Evolutionary conservation across 2,329 filamentous ascomycete genomes (phyloP).

Genomic region (Coniochaeta prunicola): DNA sequence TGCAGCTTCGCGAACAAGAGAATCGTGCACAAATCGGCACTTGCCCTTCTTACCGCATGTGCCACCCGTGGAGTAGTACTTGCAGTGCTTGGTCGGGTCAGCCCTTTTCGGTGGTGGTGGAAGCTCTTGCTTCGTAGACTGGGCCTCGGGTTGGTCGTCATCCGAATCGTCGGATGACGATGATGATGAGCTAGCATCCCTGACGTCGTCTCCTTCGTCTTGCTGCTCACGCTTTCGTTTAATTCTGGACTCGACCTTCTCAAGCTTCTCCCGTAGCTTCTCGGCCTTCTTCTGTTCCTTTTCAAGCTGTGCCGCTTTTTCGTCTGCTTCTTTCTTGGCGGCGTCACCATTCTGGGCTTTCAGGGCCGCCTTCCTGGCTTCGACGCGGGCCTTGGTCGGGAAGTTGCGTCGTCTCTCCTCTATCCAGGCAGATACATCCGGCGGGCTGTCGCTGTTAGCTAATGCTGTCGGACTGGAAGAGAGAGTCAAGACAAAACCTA

Average conservation of each 20-base stretch:
- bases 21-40: conserved; percentile 66
- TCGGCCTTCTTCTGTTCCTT: conserved; percentile 49
- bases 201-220: conserved; percentile 61
- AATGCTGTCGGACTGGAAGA: background rate
- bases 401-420: conserved; percentile 72
- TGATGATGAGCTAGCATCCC: conserved; percentile 31
- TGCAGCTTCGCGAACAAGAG: conserved; percentile 54
- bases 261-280: conserved; percentile 55
- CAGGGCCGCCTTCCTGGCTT: conserved; percentile 51
- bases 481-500: conserved; percentile 27
- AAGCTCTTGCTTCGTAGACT: conserved; percentile 40
- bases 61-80: conserved; percentile 63
- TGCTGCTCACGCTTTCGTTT: conserved; percentile 63
- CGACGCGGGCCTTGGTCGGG: conserved; percentile 67
- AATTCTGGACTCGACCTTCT: conserved; percentile 63
- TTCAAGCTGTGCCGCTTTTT: conserved; percentile 44
- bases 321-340: conserved; percentile 56
- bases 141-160: conserved; percentile 51
- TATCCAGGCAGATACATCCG: conserved; percentile 74
- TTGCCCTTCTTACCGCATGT: conserved; percentile 68
- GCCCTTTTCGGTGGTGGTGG: conserved; percentile 47
- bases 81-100: conserved; percentile 59
- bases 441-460: conserved; percentile 33
- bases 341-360: conserved; percentile 31
- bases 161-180: conserved; percentile 42